Evolutionary conservation across 192 early-diverging fungal species (phyloP).

Genomic region (Coemansia sp.): DNA sequence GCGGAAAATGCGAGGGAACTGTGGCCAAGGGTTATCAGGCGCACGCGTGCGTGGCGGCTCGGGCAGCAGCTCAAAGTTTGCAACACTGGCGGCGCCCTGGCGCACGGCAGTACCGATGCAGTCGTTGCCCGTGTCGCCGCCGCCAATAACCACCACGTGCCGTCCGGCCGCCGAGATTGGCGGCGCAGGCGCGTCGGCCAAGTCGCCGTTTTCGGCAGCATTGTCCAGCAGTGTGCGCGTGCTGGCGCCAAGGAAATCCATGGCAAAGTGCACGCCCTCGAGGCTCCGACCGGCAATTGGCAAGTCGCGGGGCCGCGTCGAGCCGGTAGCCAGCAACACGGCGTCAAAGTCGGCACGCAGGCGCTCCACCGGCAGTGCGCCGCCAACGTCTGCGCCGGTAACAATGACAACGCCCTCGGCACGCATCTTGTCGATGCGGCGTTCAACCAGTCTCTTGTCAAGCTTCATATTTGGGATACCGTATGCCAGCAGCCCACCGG

Average conservation of each 20-base stretch:
- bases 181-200: slow-evolving; percentile 39
- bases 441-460: slow-evolving; percentile 92
- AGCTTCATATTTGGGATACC: slow-evolving; percentile 99
- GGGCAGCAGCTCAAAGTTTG: slow-evolving; percentile 97
- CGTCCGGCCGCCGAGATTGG: slow-evolving; percentile 81
- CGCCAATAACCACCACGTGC: slow-evolving; percentile 96
- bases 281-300: slow-evolving; percentile 81
- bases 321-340: slow-evolving; percentile 86
- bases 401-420: slow-evolving; percentile 94
- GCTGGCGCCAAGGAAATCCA: slow-evolving; percentile 93
- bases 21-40: slow-evolving; percentile 95
- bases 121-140: slow-evolving; percentile 96
- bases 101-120: slow-evolving; percentile 93
- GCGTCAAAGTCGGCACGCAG: slow-evolving; percentile 75
- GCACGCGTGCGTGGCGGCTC: slow-evolving; percentile 83
- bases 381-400: slow-evolving; percentile 85
- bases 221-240: slow-evolving; percentile 76
- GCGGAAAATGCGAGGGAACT: slow-evolving; percentile 93
- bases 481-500: slow-evolving; percentile 96
- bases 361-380: slow-evolving; percentile 66
- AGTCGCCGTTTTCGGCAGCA: not conserved
- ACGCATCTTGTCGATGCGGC: slow-evolving; percentile 89
- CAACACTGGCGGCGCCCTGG: slow-evolving; percentile 84
- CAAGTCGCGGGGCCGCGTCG: slow-evolving; percentile 97
- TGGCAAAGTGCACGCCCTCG: slow-evolving; percentile 95